These are phyloP conservation scores for Silene noctiflora DNA, from an alignment of 179 eudicot genomes.

Conservation along the genomic window DNA sequence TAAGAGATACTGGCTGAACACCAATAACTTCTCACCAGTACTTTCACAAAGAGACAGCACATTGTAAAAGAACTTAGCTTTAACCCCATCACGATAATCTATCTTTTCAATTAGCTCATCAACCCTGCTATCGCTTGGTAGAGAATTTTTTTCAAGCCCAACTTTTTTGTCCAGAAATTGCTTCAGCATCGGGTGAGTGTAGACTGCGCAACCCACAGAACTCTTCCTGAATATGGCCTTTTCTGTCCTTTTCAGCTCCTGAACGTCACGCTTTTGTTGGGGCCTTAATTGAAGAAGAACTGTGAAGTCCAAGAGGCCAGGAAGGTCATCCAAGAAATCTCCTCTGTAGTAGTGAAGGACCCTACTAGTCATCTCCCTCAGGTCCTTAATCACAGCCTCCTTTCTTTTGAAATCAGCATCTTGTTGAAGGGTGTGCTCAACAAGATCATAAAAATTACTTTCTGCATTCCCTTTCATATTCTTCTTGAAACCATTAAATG, in stretches of 20 bases:
- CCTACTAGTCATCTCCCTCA: conserved; percentile 77
- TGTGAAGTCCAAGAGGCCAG: conserved; percentile 77
- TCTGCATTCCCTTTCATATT: conserved; percentile 41
- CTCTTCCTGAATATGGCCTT: conserved; percentile 48
- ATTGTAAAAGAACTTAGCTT: conserved; percentile 72
- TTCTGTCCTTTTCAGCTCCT: conserved; percentile 40
- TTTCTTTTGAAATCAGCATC: conserved; percentile 52
- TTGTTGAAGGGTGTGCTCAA: conserved; percentile 55
- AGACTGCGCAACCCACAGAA: conserved; percentile 51
- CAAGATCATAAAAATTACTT: conserved; percentile 50
- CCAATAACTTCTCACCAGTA: conserved; percentile 64
- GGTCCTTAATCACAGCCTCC: conserved; percentile 49
- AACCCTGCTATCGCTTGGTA: conserved; percentile 37
- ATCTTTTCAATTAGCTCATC: conserved; percentile 44
- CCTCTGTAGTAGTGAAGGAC: conserved; percentile 84
- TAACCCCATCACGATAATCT: conserved; percentile 68
- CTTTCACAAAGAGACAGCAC: conserved; percentile 65
- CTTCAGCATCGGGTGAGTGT: conserved; percentile 57
- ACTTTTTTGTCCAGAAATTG: conserved; percentile 34
- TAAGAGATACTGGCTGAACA: conserved; percentile 71
- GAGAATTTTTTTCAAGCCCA: conserved; percentile 30
- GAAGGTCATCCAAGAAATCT: conserved; percentile 76
- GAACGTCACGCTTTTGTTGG: conserved; percentile 45
- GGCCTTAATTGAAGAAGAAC: conserved; percentile 58
- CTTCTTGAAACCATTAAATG: conserved; percentile 35